Evolutionary conservation across 768 basidiomycete genomes (phyloP), one percentile per base, ranked within the genome.

Genomic region (Leccinum incarnatum): DNA sequence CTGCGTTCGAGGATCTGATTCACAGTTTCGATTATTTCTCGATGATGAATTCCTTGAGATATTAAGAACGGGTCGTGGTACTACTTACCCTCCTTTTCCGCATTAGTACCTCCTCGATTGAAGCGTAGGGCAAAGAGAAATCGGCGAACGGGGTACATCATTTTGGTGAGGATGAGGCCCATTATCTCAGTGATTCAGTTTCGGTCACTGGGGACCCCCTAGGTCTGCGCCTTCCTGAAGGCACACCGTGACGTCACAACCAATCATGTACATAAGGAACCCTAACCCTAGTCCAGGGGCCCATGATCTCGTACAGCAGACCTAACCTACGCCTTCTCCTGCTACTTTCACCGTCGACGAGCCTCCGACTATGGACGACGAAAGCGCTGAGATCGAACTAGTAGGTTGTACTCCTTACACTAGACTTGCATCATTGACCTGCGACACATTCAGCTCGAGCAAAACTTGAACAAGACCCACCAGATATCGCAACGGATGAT

Each of bases 401-500:
- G 67, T 55, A n/a, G 25, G 65, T 47, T 12, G 21, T 2, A 10
- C 50, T 11, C 9, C 4, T 27, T 10, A 23, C 3, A 11, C 12
- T 15, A n/a, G 11, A 27, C 21, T 37, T 46, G 1, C 4, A 2
- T 11, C 10, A 42, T 46, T 62, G 14, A 59, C 30, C 12, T 40
- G 3, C 25, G 17, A 12, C 40, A 7, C 32, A 12, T 19, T 23
- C 48, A 91, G 91, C 81, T 94, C 10, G 90, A 94, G 74, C 92
- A 93, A 73, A 93, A 93, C 69, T 77, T 94, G 46, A 86, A 89
- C 72, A 93, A 93, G 75, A 93, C 91, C 0, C 83, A 83, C 21
- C 90, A 90, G 67, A 88, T 91, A 60, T 93, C 91, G 1, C 88
- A 89, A 66, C 80, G 89, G 53, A 93, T 94, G 91, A 92, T 84